A percentile compares a stretch with the other conserved stretches of the same genome.
Conservation (phyloP, 2,329 filamentous ascomycete species). For the Fusarium torulosum region DNA sequence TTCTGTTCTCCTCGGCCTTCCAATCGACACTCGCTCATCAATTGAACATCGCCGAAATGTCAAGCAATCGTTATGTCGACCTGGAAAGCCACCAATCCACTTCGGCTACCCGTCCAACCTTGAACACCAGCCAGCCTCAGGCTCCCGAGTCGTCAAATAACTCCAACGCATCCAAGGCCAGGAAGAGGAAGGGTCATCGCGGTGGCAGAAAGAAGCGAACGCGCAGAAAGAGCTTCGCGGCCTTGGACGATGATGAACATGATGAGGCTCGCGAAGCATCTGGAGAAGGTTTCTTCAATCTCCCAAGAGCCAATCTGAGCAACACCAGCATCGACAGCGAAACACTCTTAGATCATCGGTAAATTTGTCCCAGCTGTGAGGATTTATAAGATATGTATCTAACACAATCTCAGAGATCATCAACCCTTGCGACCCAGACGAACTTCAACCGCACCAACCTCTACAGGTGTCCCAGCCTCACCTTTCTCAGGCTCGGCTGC, state of each 20-base stretch:
- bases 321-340: conserved; percentile 91
- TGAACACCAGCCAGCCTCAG: conserved; percentile 22
- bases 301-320: conserved; percentile 73
- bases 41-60: conserved; percentile 45
- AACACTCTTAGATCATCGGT: conserved; percentile 88
- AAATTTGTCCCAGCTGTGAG: conserved; percentile 40
- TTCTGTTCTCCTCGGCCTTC: conserved; percentile 12
- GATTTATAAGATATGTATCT: not conserved
- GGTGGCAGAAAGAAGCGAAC: conserved; percentile 82
- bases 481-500: conserved; percentile 46
- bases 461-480: conserved; percentile 52
- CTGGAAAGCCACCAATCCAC: conserved; percentile 37
- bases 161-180: conserved; percentile 50
- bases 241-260: conserved; percentile 67
- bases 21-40: conserved; percentile 1
- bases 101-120: conserved; percentile 10
- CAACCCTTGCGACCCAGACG: conserved; percentile 74
- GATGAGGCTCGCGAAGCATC: conserved; percentile 53
- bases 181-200: conserved; percentile 79
- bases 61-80: conserved; percentile 51
- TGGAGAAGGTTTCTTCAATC: conserved; percentile 62
- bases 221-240: conserved; percentile 84
- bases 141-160: conserved; percentile 37
- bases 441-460: conserved; percentile 61
- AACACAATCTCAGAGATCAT: conserved; percentile 62